phyloP scores from a whole-genome alignment of 2,329 filamentous ascomycete species.

The Paecilomyces variotii region DNA sequence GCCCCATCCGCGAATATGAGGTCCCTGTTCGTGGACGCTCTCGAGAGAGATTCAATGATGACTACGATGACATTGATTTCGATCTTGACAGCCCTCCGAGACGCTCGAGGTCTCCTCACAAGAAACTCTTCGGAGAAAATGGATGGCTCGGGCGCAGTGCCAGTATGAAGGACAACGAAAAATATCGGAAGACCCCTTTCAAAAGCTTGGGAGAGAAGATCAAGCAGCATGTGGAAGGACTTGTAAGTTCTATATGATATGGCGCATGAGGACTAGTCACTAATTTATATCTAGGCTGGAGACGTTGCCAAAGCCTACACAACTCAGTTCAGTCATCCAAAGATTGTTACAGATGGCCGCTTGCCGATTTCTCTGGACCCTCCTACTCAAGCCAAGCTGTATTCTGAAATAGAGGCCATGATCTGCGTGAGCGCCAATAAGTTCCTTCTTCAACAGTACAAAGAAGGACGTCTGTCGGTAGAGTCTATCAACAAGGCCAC shows the following conservation, averaged over 20 bases:
- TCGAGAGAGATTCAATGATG: conserved; percentile 2
- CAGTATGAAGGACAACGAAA: conserved; percentile 20
- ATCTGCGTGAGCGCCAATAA: conserved; percentile 37
- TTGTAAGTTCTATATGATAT: conserved; percentile 18
- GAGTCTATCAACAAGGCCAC: conserved; percentile 33
- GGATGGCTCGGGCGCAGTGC: conserved; percentile 32
- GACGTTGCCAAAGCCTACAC: conserved; percentile 17
- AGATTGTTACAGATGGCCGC: conserved; percentile 15
- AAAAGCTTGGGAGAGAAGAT: conserved; percentile 30
- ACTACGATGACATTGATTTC: conserved; percentile 11
- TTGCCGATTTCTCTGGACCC: conserved; percentile 34
- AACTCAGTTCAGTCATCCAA: conserved; percentile 3
- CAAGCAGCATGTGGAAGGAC: conserved; percentile 29
- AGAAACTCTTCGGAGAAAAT: conserved; percentile 35
- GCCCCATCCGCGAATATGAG: not conserved
- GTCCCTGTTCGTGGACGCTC: conserved; percentile 4
- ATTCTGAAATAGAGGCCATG: conserved; percentile 40
- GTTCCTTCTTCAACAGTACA: conserved; percentile 37
- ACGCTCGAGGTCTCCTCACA: conserved; percentile 26
- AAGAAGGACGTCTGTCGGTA: conserved; percentile 28
- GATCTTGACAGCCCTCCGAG: conserved; percentile 12
- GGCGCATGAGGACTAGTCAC: not conserved
- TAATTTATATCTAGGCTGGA: conserved; percentile 11
- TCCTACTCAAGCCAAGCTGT: conserved; percentile 34
- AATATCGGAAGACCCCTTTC: conserved; percentile 22